Base-by-base conservation (phyloP, 2,329 filamentous ascomycete species). In the Calonectria montana region DNA sequence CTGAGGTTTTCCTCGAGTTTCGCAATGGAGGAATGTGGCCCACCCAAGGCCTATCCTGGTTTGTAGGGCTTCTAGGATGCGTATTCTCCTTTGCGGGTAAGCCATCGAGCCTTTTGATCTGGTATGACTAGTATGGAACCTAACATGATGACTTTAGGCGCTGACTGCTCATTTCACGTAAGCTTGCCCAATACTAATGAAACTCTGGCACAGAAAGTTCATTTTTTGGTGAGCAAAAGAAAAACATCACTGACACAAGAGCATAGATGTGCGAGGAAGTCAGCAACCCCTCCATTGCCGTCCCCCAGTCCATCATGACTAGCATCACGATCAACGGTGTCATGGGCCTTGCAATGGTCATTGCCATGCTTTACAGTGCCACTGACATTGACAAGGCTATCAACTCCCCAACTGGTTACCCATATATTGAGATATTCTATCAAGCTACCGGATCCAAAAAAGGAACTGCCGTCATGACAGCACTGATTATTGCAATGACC, bases 1-100 rank as follows among this genome's bases (percentile, higher is more conserved):
- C 73, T 3, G 75, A 79, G 0, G 80, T 84, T 1, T 83, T 83
- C 25, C 70, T 76, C 0, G 74, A 79, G 8, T 82, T 80, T 63
- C 69, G 75, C 9, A 78, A 78, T 16, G 68, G 69, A 16, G 76
- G 76, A 8, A 62, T 70, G 48, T 78, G 76, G 76, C 71, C 75
- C 0, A 70, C 70, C 0, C 74, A 78, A 7, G 75, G 76, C 12
- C 70, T 78, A 0, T 78, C 76, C 0, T 78, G 75, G 75, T 78
- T 77, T 5, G 76, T 78, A 4, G 76, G 76, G 6, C 29, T 78
- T 9, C 9, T 78, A 13, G 76, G 76, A 1, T 75, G 75, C 1
- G 76, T 78, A 3, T 78, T 78, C 2, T 77, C 75, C 1, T 78
- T 78, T 50, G 72, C 70, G 39, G 76, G 76, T 75, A 71, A 59